These are phyloP conservation scores for Fonsecaea pugnacius DNA, from an alignment of 2,329 filamentous ascomycete species.

Conservation along the genomic window DNA sequence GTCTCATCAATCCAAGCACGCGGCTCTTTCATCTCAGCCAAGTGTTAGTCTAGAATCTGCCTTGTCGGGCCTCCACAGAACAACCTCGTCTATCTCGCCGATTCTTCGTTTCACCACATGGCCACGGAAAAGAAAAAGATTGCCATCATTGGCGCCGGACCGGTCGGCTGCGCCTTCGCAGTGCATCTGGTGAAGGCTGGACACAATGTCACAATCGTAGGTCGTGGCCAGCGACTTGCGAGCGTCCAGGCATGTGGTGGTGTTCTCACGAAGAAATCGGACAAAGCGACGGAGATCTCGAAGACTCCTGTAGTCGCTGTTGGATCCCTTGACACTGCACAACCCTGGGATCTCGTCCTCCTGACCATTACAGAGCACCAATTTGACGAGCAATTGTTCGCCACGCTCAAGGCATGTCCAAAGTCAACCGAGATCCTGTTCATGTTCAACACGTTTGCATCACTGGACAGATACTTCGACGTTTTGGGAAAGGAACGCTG, in stretches of 20 bases:
- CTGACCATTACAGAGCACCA: constrained; percentile 19
- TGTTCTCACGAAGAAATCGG: constrained; percentile 20
- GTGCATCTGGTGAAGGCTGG: constrained; percentile 21
- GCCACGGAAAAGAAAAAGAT: constrained; percentile 22
- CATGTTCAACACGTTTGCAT: constrained; percentile 25
- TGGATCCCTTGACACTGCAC: constrained; percentile 17
- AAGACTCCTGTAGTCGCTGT: constrained; percentile 21
- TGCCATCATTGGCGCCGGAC: constrained; percentile 24
- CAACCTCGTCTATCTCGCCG: neutral
- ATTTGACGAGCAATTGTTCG: constrained; percentile 22
- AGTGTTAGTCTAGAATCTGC: too few relatives aligned
- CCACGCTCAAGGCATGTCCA: constrained; percentile 22
- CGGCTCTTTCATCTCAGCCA: too few relatives aligned
- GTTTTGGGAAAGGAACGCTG: constrained; percentile 22
- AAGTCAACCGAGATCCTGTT: constrained; percentile 19
- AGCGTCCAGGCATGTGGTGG: constrained; percentile 15
- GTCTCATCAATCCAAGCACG: too few relatives aligned
- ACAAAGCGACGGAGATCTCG: constrained; percentile 15
- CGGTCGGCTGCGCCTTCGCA: constrained; percentile 20
- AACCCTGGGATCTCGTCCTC: constrained; percentile 22
- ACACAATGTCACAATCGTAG: constrained; percentile 23
- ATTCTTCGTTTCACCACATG: constrained; percentile 8
- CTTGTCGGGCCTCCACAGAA: neutral
- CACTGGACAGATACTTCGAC: constrained; percentile 18
- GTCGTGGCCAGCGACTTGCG: constrained; percentile 20